Evolutionary conservation across 768 basidiomycete species (phyloP).

Genomic region (Mycena filopes): DNA sequence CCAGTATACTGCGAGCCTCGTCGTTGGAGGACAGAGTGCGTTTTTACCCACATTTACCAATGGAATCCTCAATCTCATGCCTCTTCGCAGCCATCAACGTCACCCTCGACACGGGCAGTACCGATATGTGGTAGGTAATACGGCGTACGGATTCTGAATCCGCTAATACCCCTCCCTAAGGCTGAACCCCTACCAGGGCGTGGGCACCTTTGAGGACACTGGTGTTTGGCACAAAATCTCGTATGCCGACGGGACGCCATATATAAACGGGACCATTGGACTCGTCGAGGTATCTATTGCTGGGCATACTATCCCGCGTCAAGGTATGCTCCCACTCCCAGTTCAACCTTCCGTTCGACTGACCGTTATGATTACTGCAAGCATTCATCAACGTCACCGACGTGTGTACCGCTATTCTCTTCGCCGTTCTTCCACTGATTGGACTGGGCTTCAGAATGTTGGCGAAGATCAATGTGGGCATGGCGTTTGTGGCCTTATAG

Average conservation of each 20-base stretch:
- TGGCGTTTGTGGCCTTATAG: slow-evolving; percentile 18
- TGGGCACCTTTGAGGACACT: slow-evolving; percentile 7
- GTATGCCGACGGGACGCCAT: slow-evolving; percentile 9
- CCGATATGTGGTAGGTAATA: slow-evolving; percentile 17
- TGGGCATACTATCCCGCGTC: slow-evolving; percentile 14
- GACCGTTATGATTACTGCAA: not conserved
- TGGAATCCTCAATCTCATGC: not conserved
- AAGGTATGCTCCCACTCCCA: too few species aligned
- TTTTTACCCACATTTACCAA: not conserved
- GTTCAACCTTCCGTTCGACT: not conserved
- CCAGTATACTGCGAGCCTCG: slow-evolving; percentile 16
- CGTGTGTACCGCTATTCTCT: not conserved
- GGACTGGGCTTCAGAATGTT: not conserved
- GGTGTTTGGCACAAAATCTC: not conserved
- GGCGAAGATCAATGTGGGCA: not conserved
- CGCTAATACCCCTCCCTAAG: not conserved
- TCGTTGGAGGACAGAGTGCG: not conserved
- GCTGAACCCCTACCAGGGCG: not conserved
- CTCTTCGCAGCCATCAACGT: slow-evolving; percentile 5
- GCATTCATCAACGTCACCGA: slow-evolving; percentile 26
- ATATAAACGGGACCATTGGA: slow-evolving; percentile 18
- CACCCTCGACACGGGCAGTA: slow-evolving; percentile 25
- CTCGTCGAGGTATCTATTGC: slow-evolving; percentile 7
- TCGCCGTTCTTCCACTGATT: not conserved
- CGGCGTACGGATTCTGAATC: not conserved